phyloP scores from a whole-genome alignment of 108 stramenopile species.

The Schizochytrium sp. region DNA sequence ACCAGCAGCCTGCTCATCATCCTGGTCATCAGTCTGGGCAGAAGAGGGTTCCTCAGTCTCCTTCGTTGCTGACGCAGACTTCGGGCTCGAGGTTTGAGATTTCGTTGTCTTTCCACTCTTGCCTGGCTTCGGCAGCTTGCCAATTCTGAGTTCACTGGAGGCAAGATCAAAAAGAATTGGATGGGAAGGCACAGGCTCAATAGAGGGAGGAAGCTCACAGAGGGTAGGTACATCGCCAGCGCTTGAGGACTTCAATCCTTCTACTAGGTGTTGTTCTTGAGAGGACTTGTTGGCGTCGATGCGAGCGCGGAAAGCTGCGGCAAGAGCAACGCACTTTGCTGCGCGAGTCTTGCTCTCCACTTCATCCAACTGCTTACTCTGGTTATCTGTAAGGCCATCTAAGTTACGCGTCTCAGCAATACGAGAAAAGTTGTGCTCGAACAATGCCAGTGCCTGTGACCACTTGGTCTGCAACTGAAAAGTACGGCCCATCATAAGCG shows the following conservation, averaged over 20 bases:
- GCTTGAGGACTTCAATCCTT: neutral
- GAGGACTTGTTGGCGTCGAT: neutral
- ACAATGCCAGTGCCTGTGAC: conserved; percentile 44
- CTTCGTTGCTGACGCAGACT: too few relatives aligned
- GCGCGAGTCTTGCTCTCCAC: conserved; percentile 6
- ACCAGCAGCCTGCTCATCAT: neutral
- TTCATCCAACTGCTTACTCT: conserved; percentile 6
- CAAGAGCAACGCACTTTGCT: conserved; percentile 24
- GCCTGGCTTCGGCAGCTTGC: neutral
- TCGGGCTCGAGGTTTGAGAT: neutral
- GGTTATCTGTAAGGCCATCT: neutral
- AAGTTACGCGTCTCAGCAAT: neutral
- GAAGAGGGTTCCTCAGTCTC: too few relatives aligned
- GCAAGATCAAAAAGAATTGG: conserved; percentile 56
- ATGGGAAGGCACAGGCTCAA: neutral
- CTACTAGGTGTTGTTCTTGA: neutral
- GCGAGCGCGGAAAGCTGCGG: neutral
- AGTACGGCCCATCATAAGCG: conserved; percentile 7
- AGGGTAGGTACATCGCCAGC: neutral
- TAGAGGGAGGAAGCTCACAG: conserved; percentile 20
- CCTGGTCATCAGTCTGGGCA: neutral
- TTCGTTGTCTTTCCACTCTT: neutral
- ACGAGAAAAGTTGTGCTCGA: conserved; percentile 47
- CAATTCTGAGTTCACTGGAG: conserved; percentile 28
- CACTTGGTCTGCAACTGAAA: neutral